A percentile compares a stretch with the other conserved stretches of the same genome.
Conservation (phyloP, 2,329 filamentous ascomycete genomes). For the Ascochyta pisi region DNA sequence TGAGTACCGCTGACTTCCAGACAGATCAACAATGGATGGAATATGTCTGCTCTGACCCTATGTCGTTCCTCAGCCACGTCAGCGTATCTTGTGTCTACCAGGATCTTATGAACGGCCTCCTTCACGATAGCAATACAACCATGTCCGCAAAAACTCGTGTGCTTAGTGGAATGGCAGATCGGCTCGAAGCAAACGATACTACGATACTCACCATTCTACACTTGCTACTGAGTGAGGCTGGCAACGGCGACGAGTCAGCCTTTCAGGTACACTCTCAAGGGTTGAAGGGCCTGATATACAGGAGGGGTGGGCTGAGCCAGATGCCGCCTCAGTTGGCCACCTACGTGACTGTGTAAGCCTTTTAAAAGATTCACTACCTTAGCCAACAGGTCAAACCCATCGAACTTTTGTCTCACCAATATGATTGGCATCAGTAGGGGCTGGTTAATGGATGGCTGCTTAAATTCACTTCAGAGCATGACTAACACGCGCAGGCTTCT, state of each 20-base stretch:
- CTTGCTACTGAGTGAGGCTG: constrained; percentile 42
- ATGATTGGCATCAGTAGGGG: too few relatives aligned
- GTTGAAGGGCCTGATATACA: constrained; percentile 35
- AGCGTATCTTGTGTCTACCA: constrained; percentile 43
- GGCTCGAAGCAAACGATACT: constrained; percentile 36
- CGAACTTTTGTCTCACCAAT: too few relatives aligned
- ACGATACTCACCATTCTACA: constrained; percentile 43
- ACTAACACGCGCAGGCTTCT: constrained; percentile 1
- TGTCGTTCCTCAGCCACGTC: constrained; percentile 45
- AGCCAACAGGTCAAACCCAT: too few relatives aligned
- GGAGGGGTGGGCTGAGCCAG: constrained; percentile 32
- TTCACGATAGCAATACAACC: constrained; percentile 41
- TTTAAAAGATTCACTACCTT: not conserved
- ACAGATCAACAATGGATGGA: constrained; percentile 39
- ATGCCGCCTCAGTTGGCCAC: constrained; percentile 27
- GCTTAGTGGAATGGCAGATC: constrained; percentile 36
- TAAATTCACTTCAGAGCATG: not conserved
- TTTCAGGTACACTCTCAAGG: constrained; percentile 42
- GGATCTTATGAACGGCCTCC: constrained; percentile 36
- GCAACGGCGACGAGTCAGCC: constrained; percentile 35
- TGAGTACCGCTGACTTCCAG: constrained; percentile 6
- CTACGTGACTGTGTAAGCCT: constrained; percentile 39
- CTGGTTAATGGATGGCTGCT: not conserved
- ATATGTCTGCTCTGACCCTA: constrained; percentile 34
- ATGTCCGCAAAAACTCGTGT: constrained; percentile 43